These are phyloP conservation scores for Microascus cirrosus DNA, from an alignment of 2,329 filamentous ascomycete species.

Conservation along the genomic window DNA sequence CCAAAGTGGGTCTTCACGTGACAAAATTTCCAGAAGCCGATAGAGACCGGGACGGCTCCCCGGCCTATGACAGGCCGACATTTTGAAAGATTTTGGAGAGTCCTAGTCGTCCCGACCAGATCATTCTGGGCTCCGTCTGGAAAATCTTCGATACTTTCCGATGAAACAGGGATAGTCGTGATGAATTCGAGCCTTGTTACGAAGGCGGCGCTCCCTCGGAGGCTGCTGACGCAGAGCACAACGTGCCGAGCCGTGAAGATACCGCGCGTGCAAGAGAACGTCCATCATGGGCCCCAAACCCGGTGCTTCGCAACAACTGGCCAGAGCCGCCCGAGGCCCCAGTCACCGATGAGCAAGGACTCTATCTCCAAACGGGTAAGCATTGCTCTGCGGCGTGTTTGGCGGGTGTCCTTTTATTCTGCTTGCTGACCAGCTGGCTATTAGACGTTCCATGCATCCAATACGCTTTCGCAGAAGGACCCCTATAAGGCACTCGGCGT, in stretches of 20 bases:
- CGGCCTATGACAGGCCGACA: background rate
- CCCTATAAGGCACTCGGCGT: constrained; percentile 86
- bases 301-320: constrained; percentile 5
- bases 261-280: constrained; percentile 20
- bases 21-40: constrained; percentile 2
- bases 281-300: constrained; percentile 24
- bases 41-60: background rate
- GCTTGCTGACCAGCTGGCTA: background rate
- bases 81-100: constrained; percentile 1
- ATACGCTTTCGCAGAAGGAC: constrained; percentile 48
- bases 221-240: constrained; percentile 31
- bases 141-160: constrained; percentile 6
- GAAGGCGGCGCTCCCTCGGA: constrained; percentile 33
- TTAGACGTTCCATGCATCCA: constrained; percentile 52
- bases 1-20: constrained; percentile 3
- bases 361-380: constrained; percentile 11
- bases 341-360: constrained; percentile 14
- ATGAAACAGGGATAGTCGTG: constrained; percentile 17
- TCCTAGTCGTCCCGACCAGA: background rate
- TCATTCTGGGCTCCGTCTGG: background rate
- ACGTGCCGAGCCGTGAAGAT: constrained; percentile 24
- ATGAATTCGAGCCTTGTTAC: constrained; percentile 38
- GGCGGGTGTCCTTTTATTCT: background rate
- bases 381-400: constrained; percentile 1
- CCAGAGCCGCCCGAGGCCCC: background rate